These are phyloP conservation scores for Russula ochroleuca DNA, from an alignment of 768 basidiomycete species.

Conservation along the genomic window DNA sequence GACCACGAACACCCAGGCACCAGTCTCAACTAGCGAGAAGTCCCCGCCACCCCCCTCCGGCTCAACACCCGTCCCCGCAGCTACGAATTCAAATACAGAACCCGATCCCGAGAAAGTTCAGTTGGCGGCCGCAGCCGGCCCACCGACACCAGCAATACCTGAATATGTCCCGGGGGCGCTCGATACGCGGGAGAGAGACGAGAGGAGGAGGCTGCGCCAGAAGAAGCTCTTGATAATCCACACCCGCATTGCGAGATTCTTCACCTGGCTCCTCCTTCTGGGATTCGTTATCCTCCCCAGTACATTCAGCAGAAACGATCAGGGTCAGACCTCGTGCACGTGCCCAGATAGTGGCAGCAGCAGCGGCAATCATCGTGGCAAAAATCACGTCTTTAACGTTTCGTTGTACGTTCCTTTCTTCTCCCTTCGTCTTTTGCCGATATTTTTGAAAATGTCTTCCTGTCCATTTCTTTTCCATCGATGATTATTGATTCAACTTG, in stretches of 20 bases:
- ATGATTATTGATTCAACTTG: not conserved
- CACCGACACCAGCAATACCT: too few species aligned
- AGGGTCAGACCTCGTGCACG: too few species aligned
- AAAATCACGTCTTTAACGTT: too few species aligned
- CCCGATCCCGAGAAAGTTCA: not conserved
- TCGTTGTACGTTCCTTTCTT: not conserved
- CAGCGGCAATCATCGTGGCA: too few species aligned
- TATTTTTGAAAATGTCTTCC: not conserved
- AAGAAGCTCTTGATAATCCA: not conserved
- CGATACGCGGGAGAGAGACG: not conserved
- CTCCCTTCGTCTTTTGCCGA: not conserved
- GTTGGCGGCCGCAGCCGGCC: not conserved
- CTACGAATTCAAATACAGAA: not conserved
- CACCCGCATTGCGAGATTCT: not conserved
- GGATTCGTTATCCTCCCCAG: slow-evolving; percentile 4
- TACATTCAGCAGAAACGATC: too few species aligned
- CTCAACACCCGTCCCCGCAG: not conserved
- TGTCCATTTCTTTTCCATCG: not conserved
- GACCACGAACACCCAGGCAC: not conserved
- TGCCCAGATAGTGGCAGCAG: too few species aligned
- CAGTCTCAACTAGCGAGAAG: too few species aligned
- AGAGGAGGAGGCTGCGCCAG: not conserved
- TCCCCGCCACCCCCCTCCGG: too few species aligned
- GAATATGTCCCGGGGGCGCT: too few species aligned
- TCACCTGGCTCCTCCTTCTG: slow-evolving; percentile 1